These are phyloP conservation scores for Xylariaceae sp. DNA, from an alignment of 2,329 filamentous ascomycete species.

Conservation along the genomic window DNA sequence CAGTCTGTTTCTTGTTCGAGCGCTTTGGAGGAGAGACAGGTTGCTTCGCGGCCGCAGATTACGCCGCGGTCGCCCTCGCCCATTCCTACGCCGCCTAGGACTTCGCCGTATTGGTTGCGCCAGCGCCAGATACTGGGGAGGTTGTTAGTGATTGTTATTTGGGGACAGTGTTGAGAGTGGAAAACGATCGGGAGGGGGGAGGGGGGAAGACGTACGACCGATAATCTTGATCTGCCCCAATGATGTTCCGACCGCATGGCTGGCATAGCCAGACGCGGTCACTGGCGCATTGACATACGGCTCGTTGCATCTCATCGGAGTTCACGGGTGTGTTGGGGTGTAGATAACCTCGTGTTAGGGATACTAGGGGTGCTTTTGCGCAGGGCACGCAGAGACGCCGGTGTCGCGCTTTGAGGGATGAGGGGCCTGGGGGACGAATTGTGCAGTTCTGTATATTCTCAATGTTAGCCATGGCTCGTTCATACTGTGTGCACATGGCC, in stretches of 20 bases:
- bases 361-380: constrained; percentile 64
- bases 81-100: constrained; percentile 77
- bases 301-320: constrained; percentile 55
- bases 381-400: constrained; percentile 79
- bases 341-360: constrained; percentile 46
- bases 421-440: constrained; percentile 72
- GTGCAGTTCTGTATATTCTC: constrained; percentile 70
- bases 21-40: constrained; percentile 73
- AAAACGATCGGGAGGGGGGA: not conserved
- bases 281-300: constrained; percentile 51
- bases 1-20: constrained; percentile 84
- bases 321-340: constrained; percentile 46
- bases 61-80: constrained; percentile 87
- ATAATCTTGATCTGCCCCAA: constrained; percentile 58
- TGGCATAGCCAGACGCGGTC: constrained; percentile 79
- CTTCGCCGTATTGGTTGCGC: constrained; percentile 80
- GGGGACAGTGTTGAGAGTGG: not conserved
- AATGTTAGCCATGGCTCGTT: not conserved
- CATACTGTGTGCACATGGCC: not conserved
- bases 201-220: constrained; percentile 44
- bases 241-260: constrained; percentile 73
- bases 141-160: constrained; percentile 5
- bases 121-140: constrained; percentile 73
- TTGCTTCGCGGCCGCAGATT: constrained; percentile 74
- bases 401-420: constrained; percentile 69